These are phyloP conservation scores for Erysimum cheiranthoides DNA, from an alignment of 345 rosid genomes.

Conservation along the genomic window DNA sequence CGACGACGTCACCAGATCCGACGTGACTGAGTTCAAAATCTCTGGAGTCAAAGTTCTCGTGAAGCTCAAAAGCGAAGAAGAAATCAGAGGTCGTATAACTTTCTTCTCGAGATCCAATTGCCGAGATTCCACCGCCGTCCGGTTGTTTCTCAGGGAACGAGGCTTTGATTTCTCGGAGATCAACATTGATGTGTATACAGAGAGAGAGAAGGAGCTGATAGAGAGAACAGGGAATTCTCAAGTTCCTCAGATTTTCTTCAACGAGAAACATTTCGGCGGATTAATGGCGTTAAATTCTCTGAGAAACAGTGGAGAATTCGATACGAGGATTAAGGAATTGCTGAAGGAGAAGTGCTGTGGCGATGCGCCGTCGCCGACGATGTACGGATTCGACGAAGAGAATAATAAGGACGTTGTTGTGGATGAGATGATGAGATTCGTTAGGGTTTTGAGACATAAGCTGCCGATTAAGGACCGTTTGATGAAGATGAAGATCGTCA, in stretches of 20 bases:
- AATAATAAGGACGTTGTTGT: slow-evolving; percentile 48
- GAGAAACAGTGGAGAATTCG: slow-evolving; percentile 73
- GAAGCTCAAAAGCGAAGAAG: slow-evolving; percentile 54
- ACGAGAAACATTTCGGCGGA: slow-evolving; percentile 81
- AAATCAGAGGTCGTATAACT: slow-evolving; percentile 61
- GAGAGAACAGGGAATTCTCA: slow-evolving; percentile 64
- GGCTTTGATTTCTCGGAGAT: slow-evolving; percentile 74
- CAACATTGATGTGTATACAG: slow-evolving; percentile 77
- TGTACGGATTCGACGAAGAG: slow-evolving; percentile 74
- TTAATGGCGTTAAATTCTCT: slow-evolving; percentile 78
- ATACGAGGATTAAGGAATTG: slow-evolving; percentile 62
- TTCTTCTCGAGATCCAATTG: slow-evolving; percentile 85
- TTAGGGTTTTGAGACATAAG: slow-evolving; percentile 65
- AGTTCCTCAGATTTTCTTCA: slow-evolving; percentile 91
- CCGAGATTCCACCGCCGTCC: slow-evolving; percentile 79
- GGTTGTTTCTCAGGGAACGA: slow-evolving; percentile 62
- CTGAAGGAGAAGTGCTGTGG: slow-evolving; percentile 54
- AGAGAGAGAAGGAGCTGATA: slow-evolving; percentile 64
- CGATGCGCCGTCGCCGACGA: slow-evolving; percentile 65
- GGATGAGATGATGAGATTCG: slow-evolving; percentile 60
- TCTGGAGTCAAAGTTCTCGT: slow-evolving; percentile 81
- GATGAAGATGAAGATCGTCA: slow-evolving; percentile 85
- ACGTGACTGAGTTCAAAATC: slow-evolving; percentile 71
- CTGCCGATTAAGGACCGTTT: slow-evolving; percentile 85
- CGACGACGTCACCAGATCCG: slow-evolving; percentile 30